phyloP scores from a whole-genome alignment of 306 rosid species.

The Dalbergia cultrata region DNA sequence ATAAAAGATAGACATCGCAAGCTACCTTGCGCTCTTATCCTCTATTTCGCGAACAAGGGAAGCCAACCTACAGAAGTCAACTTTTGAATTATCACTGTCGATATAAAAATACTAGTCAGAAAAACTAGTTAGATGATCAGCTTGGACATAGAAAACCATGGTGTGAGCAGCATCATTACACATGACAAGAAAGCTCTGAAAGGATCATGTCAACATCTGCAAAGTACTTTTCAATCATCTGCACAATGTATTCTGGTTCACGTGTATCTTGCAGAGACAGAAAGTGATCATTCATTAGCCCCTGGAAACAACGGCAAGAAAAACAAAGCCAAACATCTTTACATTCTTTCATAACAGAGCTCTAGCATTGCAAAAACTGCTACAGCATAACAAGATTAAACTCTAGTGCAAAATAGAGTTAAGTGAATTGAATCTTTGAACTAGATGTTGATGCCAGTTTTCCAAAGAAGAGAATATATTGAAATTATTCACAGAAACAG shows the following conservation, averaged over 20 bases:
- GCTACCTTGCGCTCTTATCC: conserved; percentile 64
- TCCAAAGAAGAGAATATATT: background rate
- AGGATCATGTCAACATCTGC: conserved; percentile 53
- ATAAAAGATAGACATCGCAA: conserved; percentile 20
- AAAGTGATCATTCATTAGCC: conserved; percentile 59
- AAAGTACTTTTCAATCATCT: conserved; percentile 52
- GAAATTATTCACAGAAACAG: conserved; percentile 14
- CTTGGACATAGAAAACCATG: conserved; percentile 30
- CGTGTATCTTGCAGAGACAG: conserved; percentile 27
- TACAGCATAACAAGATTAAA: conserved; percentile 9
- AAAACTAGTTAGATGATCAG: conserved; percentile 18
- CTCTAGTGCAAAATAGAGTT: conserved; percentile 19
- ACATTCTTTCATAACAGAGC: conserved; percentile 29
- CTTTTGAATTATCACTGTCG: conserved; percentile 52
- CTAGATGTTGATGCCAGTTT: background rate
- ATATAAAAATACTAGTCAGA: conserved; percentile 26
- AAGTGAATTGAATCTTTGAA: background rate
- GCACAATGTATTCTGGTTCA: conserved; percentile 50
- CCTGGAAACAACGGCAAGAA: conserved; percentile 51
- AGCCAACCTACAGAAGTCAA: conserved; percentile 53
- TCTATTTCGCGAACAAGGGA: conserved; percentile 52
- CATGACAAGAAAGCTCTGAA: conserved; percentile 50
- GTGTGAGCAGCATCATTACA: conserved; percentile 50
- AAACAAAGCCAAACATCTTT: conserved; percentile 17
- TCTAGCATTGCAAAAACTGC: conserved; percentile 7